phyloP scores from a whole-genome alignment of 306 rosid species.

The Quercus dentata region DNA sequence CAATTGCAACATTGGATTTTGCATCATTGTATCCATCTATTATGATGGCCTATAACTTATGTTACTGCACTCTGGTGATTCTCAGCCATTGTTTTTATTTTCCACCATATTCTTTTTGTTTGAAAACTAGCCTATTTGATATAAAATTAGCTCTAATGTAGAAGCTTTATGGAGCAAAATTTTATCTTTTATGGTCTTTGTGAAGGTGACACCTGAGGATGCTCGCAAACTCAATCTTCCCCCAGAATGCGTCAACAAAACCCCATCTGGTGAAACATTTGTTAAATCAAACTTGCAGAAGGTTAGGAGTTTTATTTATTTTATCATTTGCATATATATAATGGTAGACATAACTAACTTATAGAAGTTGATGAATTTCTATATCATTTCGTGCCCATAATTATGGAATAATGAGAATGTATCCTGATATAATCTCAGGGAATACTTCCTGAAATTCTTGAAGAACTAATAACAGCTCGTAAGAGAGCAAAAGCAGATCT shows the following conservation, averaged over 20 bases:
- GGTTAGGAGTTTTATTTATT: slow-evolving; percentile 30
- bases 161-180: not conserved
- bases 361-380: slow-evolving; percentile 16
- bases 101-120: not conserved
- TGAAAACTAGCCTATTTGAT: slow-evolving; percentile 1
- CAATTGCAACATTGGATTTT: slow-evolving; percentile 96
- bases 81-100: slow-evolving; percentile 16
- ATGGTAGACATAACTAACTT: slow-evolving; percentile 5
- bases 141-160: not conserved
- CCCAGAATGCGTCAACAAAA: slow-evolving; percentile 75
- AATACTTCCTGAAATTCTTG: slow-evolving; percentile 98
- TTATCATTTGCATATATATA: not conserved
- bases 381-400: not conserved
- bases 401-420: slow-evolving; percentile 10
- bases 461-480: slow-evolving; percentile 88
- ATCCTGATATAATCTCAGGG: slow-evolving; percentile 53
- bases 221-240: slow-evolving; percentile 71
- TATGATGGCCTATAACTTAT: slow-evolving; percentile 98
- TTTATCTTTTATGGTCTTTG: slow-evolving; percentile 16
- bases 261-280: slow-evolving; percentile 96
- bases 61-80: slow-evolving; percentile 95
- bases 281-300: slow-evolving; percentile 82
- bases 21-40: slow-evolving; percentile 97
- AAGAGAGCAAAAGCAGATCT: slow-evolving; percentile 96
- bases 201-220: slow-evolving; percentile 84